Evolutionary conservation across 106 monocot species (phyloP), one percentile per base, ranked within the genome.

Genomic region (Apostasia ramifera): DNA sequence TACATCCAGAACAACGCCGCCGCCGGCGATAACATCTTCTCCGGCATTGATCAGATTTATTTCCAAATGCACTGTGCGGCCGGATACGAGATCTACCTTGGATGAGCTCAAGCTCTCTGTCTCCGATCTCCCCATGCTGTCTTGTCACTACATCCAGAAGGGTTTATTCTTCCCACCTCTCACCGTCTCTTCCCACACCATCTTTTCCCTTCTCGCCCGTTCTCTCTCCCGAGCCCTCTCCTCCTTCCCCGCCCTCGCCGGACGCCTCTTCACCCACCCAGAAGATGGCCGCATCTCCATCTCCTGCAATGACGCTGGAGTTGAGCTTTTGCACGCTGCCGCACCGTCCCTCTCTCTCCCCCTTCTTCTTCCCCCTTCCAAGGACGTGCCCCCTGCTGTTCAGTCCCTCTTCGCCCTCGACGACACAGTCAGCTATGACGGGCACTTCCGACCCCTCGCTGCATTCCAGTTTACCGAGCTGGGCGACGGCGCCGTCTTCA

Each of bases 111-210:
- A 67, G 70, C 94, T 94, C 48, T 90, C 90, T 40, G 82, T 85
- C 62, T 94, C 90, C 45, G 94, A 90, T 76, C 80, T 90, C 45
- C 89, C 95, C 71, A 95, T 92, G 95, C 89, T 92, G 53, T 90
- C 94, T 39, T 83, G 86, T 86, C 80, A 89, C 69, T 97, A 97
- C 81, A 97, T 97, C 74, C 92, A 92, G 65, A 97, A 92, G 63
- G 95, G 95, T 6, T 84, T 89, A 72, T 81, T 97, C 70, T 89
- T 89, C 71, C 54, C 89, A 11, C 54, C 47, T 3, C 81, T 88
- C 0, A 73, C 77, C 15, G 38, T 70, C 43, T 76, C 81, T 53
- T 62, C 68, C 44, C 53, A 54, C 44, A 26, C 37, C 15, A 57
- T 86, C 47, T 10, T 86, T 8, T 12, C 78, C 64, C 84, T 80